Evolutionary conservation across 345 rosid genomes (phyloP).

Genomic region (Gossypioides kirkii): DNA sequence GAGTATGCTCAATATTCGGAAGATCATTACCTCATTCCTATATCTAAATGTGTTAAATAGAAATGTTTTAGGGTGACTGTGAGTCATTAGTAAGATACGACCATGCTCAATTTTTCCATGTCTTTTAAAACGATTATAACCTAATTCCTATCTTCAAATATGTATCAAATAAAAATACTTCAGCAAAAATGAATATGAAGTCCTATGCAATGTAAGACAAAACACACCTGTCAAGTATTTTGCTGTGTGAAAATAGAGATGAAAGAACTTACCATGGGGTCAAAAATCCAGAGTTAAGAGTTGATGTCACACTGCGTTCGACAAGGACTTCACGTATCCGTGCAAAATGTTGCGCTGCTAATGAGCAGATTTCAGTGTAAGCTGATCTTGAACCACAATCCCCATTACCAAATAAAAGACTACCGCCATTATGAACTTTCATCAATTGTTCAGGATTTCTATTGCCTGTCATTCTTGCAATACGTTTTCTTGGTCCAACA

Average conservation of each 20-base stretch:
- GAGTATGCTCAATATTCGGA: no score
- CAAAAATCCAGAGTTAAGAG: conserved; percentile 85
- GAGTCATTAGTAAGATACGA: no score
- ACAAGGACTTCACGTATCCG: conserved; percentile 88
- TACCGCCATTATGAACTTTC: conserved; percentile 52
- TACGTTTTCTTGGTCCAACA: conserved; percentile 67
- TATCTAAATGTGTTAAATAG: no score
- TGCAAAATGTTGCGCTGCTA: conserved; percentile 90
- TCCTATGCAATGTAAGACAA: no score
- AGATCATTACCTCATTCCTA: no score
- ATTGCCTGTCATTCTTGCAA: conserved; percentile 56
- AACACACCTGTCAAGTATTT: not conserved
- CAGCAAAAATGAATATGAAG: no score
- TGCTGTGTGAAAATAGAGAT: not conserved
- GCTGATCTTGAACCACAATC: conserved; percentile 61
- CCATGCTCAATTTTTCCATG: no score
- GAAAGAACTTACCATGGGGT: conserved; percentile 72
- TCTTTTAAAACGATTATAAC: no score
- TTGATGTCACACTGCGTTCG: conserved; percentile 81
- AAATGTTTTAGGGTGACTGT: no score
- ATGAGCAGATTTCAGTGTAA: conserved; percentile 74
- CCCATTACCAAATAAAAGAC: conserved; percentile 52
- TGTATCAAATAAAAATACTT: no score
- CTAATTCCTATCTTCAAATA: no score
- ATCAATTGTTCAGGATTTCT: conserved; percentile 47